phyloP scores from a whole-genome alignment of 768 basidiomycete species.

The Coprinopsis sp. region DNA sequence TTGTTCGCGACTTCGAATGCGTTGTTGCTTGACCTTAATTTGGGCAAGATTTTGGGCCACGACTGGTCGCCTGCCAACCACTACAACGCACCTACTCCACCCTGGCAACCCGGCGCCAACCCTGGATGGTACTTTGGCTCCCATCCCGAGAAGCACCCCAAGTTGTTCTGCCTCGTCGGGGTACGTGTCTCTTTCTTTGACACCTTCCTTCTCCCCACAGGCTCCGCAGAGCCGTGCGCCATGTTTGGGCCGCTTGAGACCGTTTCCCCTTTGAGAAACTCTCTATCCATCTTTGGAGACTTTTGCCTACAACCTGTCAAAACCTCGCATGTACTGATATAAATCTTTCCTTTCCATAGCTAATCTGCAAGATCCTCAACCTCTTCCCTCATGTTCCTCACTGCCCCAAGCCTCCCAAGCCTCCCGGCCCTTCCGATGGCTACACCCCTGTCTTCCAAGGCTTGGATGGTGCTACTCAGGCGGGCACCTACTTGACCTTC shows the following conservation, averaged over 20 bases:
- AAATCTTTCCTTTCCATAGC: not conserved
- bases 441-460: slow-evolving; percentile 36
- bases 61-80: slow-evolving; percentile 27
- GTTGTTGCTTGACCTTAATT: slow-evolving; percentile 1
- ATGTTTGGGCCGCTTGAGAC: too few species aligned
- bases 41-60: slow-evolving; percentile 12
- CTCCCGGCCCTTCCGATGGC: slow-evolving; percentile 21
- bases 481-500: slow-evolving; percentile 36
- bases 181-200: too few species aligned
- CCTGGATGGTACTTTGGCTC: slow-evolving; percentile 43
- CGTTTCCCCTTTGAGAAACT: not conserved
- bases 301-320: too few species aligned
- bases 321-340: slow-evolving; percentile 23
- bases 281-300: not conserved
- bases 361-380: slow-evolving; percentile 13
- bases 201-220: not conserved
- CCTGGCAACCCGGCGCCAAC: slow-evolving; percentile 27
- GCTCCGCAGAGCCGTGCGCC: too few species aligned
- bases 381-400: slow-evolving; percentile 24
- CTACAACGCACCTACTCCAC: slow-evolving; percentile 35
- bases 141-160: slow-evolving; percentile 22
- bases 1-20: slow-evolving; percentile 1
- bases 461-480: slow-evolving; percentile 40
- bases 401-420: slow-evolving; percentile 24
- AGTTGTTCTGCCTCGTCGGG: slow-evolving; percentile 28